Evolutionary conservation across 257 asterid genomes (phyloP).

Genomic region (Gentiana straminea): DNA sequence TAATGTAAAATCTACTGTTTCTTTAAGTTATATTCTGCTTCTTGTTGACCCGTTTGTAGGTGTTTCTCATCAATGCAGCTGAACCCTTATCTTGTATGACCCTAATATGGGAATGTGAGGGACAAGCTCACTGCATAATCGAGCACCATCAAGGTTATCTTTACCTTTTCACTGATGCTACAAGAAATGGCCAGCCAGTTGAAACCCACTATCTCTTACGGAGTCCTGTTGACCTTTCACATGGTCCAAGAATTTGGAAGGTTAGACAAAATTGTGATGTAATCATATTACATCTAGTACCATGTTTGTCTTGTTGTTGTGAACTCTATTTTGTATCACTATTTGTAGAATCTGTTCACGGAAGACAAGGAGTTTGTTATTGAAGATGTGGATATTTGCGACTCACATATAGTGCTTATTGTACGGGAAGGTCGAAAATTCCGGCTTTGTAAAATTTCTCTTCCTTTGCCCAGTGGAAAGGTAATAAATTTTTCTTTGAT

Average conservation of each 20-base stretch:
- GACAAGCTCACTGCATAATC: slow-evolving; percentile 61
- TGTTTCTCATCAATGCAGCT: slow-evolving; percentile 84
- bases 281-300: background rate
- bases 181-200: slow-evolving; percentile 42
- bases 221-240: slow-evolving; percentile 36
- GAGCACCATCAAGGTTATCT: slow-evolving; percentile 96
- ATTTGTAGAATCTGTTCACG: slow-evolving; percentile 55
- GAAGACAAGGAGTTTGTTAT: slow-evolving; percentile 44
- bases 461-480: slow-evolving; percentile 58
- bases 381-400: slow-evolving; percentile 79
- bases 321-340: slow-evolving; percentile 2
- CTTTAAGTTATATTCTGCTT: slow-evolving; percentile 18
- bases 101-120: slow-evolving; percentile 77
- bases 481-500: slow-evolving; percentile 24
- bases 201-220: slow-evolving; percentile 73
- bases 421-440: slow-evolving; percentile 39
- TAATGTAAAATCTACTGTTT: slow-evolving; percentile 6
- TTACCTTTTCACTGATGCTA: slow-evolving; percentile 81
- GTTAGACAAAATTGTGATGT: slow-evolving; percentile 27
- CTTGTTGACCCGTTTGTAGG: slow-evolving; percentile 49
- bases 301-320: background rate
- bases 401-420: slow-evolving; percentile 57
- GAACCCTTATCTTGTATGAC: slow-evolving; percentile 77
- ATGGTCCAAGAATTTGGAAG: slow-evolving; percentile 62
- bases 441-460: slow-evolving; percentile 52